Evolutionary conservation across 768 basidiomycete species (phyloP).

Genomic region (Calocybe indica): DNA sequence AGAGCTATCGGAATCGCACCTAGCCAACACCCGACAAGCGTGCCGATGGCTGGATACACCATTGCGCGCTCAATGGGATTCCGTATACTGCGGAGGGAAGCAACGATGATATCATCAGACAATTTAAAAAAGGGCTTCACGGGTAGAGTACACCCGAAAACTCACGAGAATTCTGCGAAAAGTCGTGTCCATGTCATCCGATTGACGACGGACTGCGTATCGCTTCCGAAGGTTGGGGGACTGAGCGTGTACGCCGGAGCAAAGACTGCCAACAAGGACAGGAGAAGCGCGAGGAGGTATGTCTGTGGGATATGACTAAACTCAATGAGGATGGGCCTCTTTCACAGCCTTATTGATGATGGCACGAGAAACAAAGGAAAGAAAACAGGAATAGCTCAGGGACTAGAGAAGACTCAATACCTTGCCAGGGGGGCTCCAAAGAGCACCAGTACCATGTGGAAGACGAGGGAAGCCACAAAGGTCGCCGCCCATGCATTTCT

Average conservation of each 20-base stretch:
- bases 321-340: conserved; percentile 69
- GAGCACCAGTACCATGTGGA: neutral
- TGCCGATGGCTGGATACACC: conserved; percentile 73
- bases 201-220: conserved; percentile 40
- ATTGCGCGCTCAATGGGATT: conserved; percentile 73
- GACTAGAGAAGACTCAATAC: neutral
- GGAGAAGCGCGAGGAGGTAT: conserved; percentile 53
- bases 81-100: conserved; percentile 31
- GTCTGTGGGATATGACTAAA: conserved; percentile 26
- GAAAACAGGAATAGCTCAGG: no score
- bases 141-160: conserved; percentile 12
- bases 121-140: neutral
- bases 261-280: conserved; percentile 61
- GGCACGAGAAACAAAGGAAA: no score
- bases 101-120: neutral
- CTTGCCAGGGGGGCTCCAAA: neutral
- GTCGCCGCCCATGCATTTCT: neutral
- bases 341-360: conserved; percentile 8
- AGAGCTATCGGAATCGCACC: conserved; percentile 83
- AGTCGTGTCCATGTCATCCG: conserved; percentile 72
- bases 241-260: conserved; percentile 70
- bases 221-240: conserved; percentile 40
- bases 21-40: conserved; percentile 71
- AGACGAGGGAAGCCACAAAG: neutral
- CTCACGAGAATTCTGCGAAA: conserved; percentile 79